These are phyloP conservation scores for Cicer judaicum DNA, from an alignment of 306 rosid species.

Conservation along the genomic window DNA sequence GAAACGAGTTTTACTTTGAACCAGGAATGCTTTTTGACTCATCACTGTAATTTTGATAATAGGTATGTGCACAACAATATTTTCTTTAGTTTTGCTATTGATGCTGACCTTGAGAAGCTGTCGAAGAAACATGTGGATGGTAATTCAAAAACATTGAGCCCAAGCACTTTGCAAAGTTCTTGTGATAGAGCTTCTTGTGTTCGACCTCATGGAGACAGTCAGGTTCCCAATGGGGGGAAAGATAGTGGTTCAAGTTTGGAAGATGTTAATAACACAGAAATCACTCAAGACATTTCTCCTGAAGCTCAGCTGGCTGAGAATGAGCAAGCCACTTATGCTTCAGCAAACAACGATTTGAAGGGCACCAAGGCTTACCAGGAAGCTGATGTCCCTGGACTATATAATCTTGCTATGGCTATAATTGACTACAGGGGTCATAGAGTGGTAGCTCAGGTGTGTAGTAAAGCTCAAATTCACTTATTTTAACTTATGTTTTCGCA, in stretches of 20 bases:
- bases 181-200: constrained; percentile 55
- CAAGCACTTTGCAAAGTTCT: constrained; percentile 49
- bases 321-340: constrained; percentile 98
- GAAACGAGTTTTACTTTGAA: constrained; percentile 12
- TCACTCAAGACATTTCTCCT: constrained; percentile 55
- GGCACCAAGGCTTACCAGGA: constrained; percentile 99
- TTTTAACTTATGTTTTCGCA: constrained; percentile 12
- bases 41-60: constrained; percentile 38
- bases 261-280: constrained; percentile 58
- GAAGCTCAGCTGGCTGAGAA: constrained; percentile 81
- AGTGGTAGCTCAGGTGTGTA: constrained; percentile 96
- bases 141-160: constrained; percentile 50
- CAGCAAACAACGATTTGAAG: constrained; percentile 99
- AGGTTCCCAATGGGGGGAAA: constrained; percentile 66
- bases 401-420: constrained; percentile 96
- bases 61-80: constrained; percentile 99
- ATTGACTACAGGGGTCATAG: constrained; percentile 98
- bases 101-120: constrained; percentile 94
- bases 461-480: constrained; percentile 13
- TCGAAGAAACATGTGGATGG: constrained; percentile 64
- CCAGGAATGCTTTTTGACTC: constrained; percentile 18
- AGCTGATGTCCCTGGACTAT: constrained; percentile 94
- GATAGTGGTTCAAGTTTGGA: constrained; percentile 46
- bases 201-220: constrained; percentile 51
- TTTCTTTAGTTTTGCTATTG: constrained; percentile 98